Evolutionary conservation across 78 protist genomes (phyloP).

Genomic region (Polysphondylium violaceum): DNA sequence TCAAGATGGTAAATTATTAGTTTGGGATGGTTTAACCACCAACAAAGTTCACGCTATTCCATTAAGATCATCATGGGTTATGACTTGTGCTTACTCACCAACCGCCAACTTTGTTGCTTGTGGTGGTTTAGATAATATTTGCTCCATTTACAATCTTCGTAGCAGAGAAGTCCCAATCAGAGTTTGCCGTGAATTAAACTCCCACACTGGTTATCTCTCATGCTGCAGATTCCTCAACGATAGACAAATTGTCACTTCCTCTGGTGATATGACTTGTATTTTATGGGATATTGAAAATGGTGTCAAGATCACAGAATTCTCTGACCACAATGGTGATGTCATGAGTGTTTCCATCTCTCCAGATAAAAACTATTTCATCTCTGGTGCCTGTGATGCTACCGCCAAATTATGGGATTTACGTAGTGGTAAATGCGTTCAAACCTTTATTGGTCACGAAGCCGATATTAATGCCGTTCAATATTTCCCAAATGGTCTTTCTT

Average conservation of each 20-base stretch:
- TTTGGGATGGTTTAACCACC: conserved; percentile 95
- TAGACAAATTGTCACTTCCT: conserved; percentile 88
- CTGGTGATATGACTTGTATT: conserved; percentile 95
- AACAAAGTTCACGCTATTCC: conserved; percentile 94
- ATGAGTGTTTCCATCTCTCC: conserved; percentile 89
- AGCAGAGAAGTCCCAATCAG: conserved; percentile 81
- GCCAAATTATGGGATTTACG: conserved; percentile 97
- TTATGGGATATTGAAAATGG: conserved; percentile 97
- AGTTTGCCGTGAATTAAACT: conserved; percentile 87
- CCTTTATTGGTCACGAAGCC: conserved; percentile 96
- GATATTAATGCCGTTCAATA: conserved; percentile 97
- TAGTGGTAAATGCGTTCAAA: conserved; percentile 89
- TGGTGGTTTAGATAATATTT: conserved; percentile 98
- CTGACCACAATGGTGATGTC: conserved; percentile 96
- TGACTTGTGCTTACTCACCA: conserved; percentile 98
- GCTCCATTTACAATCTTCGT: conserved; percentile 92
- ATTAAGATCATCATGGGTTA: conserved; percentile 95
- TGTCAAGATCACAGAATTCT: conserved; percentile 73
- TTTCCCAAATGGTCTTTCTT: conserved; percentile 89
- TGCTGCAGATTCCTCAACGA: conserved; percentile 96
- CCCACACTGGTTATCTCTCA: conserved; percentile 96
- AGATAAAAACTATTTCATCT: conserved; percentile 90
- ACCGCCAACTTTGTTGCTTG: conserved; percentile 94
- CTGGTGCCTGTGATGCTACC: conserved; percentile 93
- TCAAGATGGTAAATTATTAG: conserved; percentile 97